A percentile compares a stretch with the other conserved stretches of the same genome.
These are phyloP conservation scores for Typha latifolia DNA, from an alignment of 176 grass and related monocot species.

Conservation along the genomic window DNA sequence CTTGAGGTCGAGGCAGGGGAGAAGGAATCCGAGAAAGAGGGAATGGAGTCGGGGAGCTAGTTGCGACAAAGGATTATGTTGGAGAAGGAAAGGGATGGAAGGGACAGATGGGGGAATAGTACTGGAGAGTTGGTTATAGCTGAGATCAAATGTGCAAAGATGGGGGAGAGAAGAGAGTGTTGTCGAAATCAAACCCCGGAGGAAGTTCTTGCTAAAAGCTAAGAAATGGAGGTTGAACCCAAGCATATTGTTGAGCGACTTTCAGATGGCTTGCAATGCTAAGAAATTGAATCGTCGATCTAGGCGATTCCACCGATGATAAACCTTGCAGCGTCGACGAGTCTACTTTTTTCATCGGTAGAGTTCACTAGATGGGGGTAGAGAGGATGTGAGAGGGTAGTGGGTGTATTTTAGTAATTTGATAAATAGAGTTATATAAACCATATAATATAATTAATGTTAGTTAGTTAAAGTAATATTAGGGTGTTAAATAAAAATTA, in stretches of 20 bases:
- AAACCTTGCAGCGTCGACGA: too few relatives aligned
- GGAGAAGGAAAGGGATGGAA: conserved; percentile 33
- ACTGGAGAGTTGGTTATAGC: conserved; percentile 76
- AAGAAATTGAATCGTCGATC: conserved; percentile 46
- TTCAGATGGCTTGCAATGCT: conserved; percentile 64
- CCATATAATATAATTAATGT: too few relatives aligned
- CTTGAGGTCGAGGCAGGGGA: conserved; percentile 65
- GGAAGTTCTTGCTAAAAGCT: conserved; percentile 87
- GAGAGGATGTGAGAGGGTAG: too few relatives aligned
- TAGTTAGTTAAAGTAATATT: too few relatives aligned
- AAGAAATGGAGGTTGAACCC: conserved; percentile 62
- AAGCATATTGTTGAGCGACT: conserved; percentile 76
- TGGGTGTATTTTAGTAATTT: too few relatives aligned
- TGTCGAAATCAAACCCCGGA: conserved; percentile 47
- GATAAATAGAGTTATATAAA: too few relatives aligned
- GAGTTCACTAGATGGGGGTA: too few relatives aligned
- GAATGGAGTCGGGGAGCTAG: conserved; percentile 47
- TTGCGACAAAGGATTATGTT: conserved; percentile 85
- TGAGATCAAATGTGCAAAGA: conserved; percentile 82
- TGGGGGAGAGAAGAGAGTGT: conserved; percentile 40
- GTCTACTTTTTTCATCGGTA: too few relatives aligned
- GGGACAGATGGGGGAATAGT: conserved; percentile 42
- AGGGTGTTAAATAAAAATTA: too few relatives aligned
- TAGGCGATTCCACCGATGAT: too few relatives aligned
- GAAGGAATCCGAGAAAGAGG: conserved; percentile 46